phyloP scores from a whole-genome alignment of 805 yeast species.

The Maudiozyma turicensis region DNA sequence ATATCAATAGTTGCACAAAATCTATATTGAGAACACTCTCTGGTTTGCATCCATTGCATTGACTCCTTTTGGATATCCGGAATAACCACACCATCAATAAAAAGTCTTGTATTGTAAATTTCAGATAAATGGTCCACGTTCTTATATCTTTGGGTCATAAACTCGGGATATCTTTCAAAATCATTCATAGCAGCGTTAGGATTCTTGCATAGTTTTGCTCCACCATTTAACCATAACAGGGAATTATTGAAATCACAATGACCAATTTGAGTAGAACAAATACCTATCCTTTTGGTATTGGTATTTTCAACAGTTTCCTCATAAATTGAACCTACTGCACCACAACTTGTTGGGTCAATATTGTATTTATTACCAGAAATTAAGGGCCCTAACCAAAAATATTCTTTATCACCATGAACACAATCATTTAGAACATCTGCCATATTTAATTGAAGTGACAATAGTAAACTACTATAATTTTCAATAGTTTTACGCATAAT shows the following conservation, averaged over 20 bases:
- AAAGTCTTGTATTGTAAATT: constrained; percentile 10
- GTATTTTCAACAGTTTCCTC: constrained; percentile 12
- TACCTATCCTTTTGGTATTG: constrained; percentile 7
- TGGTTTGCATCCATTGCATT: constrained; percentile 13
- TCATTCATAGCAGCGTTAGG: constrained; percentile 26
- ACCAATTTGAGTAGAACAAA: constrained; percentile 22
- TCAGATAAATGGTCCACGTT: constrained; percentile 5
- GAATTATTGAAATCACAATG: constrained; percentile 10
- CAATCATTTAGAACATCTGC: constrained; percentile 30
- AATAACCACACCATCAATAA: constrained; percentile 11
- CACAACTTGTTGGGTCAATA: constrained; percentile 28
- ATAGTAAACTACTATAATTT: constrained; percentile 10
- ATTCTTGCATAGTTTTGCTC: constrained; percentile 43
- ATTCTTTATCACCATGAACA: constrained; percentile 67
- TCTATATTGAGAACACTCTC: constrained; percentile 15
- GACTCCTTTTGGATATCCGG: constrained; percentile 5
- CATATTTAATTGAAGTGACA: constrained; percentile 17
- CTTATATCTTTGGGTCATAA: constrained; percentile 11
- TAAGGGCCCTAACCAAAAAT: constrained; percentile 58
- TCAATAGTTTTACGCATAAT: constrained; percentile 12
- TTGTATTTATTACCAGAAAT: constrained; percentile 30
- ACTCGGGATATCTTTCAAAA: constrained; percentile 12
- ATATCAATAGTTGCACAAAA: constrained; percentile 11
- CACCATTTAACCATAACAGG: constrained; percentile 8
- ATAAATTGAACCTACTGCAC: constrained; percentile 29